phyloP scores from a whole-genome alignment of 305 asterid genomes.

The Fraxinus dipetala region DNA sequence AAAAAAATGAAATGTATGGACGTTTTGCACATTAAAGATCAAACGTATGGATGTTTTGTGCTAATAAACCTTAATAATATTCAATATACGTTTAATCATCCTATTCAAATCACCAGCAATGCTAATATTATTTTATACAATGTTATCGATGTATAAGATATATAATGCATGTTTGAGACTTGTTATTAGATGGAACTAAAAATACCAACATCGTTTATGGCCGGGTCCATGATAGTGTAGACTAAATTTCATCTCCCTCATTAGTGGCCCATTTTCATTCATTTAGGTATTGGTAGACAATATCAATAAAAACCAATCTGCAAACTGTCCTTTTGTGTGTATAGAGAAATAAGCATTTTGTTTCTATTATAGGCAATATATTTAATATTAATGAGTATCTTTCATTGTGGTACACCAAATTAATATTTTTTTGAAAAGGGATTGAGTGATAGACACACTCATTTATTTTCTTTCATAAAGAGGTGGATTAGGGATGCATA shows the following conservation, averaged over 20 bases:
- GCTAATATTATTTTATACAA: not conserved
- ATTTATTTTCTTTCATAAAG: conserved; percentile 18
- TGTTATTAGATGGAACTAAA: not conserved
- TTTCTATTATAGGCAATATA: not conserved
- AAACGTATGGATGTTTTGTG: too few relatives aligned
- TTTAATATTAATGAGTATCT: not conserved
- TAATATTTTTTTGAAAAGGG: not conserved
- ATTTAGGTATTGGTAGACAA: not conserved
- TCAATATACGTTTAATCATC: too few relatives aligned
- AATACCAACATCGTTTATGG: not conserved
- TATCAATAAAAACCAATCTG: not conserved
- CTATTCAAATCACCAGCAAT: not conserved
- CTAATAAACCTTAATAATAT: not conserved
- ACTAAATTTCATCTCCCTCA: not conserved
- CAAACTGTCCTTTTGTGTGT: not conserved
- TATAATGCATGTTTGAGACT: not conserved
- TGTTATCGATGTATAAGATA: too few relatives aligned
- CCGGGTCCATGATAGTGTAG: not conserved
- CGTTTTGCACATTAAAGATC: too few relatives aligned
- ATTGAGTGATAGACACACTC: conserved; percentile 12
- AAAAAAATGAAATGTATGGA: too few relatives aligned
- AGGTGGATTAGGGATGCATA: conserved; percentile 13
- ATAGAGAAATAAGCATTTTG: not conserved
- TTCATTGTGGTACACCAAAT: not conserved
- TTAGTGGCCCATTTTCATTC: not conserved